Evolutionary conservation across 2,329 filamentous ascomycete genomes (phyloP), one percentile per base, ranked within the genome.

Genomic region (Amesomyces nigricolor): DNA sequence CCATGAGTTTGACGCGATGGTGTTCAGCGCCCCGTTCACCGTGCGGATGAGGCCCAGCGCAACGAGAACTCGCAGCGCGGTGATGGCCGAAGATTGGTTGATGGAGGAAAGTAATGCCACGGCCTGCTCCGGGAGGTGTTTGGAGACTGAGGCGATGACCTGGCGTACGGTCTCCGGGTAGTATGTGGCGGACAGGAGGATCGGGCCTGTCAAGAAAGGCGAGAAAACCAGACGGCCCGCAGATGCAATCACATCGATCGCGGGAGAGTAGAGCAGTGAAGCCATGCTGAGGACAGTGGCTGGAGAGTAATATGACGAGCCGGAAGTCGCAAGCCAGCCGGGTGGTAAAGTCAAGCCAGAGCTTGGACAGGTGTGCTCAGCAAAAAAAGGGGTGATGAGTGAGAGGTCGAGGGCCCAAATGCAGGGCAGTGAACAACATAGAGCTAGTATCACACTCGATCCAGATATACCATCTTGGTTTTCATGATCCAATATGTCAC

Each of bases 1-100:
- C 63, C 63, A 66, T 22, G 58, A 54, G 35, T 65, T 66, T 9
- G 59, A 57, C 2, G 64, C 64, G 38, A 59, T 50, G 22, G 51
- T 53, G 54, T 62, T 66, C 1, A 66, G 53, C 9, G 53, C 44
- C 16, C 47, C 17, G 53, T 66, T 66, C 10, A 51, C 32, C 5
- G 50, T 50, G 48, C 59, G 44, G 47, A 61, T 13, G 26, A 58
- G 42, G 32, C 55, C 55, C 42, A 56, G 17, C 22, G 16, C 54
- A 3, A 58, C 51, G n/a, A 47, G n/a, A 13, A 43, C 51, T 9
- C 51, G 38, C 22, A 57, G 29, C 10, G 22, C 35, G 1, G 39
- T 57, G 9, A 53, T 39, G 11, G 16, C 30, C 2, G 29, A 4
- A 9, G 30, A 8, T 5, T 37, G 29, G 3, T 26, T 32, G 4